Evolutionary conservation across 2,329 filamentous ascomycete species (phyloP), one percentile per base, ranked within the genome.

Genomic region (Colletotrichum sp.): DNA sequence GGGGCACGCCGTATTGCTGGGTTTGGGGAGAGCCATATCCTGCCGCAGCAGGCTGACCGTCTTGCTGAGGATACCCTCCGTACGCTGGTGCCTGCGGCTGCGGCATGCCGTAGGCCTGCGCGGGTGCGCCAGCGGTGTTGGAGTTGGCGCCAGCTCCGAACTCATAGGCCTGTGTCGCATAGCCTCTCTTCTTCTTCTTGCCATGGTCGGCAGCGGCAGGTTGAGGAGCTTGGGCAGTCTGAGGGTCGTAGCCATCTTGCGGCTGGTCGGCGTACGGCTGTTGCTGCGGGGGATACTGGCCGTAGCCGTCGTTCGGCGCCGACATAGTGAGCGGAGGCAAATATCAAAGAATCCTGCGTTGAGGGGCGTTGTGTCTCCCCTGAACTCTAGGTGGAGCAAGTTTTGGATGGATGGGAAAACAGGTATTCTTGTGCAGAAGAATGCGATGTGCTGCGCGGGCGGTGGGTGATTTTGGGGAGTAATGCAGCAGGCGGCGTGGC

Each of bases 121-220:
- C 84, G 71, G 88, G 89, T 36, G 86, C 90, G 69, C 80, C 82
- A 72, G 82, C 84, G 71, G 94, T 93, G 52, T 69, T 73, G 64
- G 73, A 73, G 90, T 99, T 99, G 82, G 94, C 95, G 81, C 96
- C 97, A 67, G 92, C 91, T 67, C 94, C 95, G 81, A 99, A 97
- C 75, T 98, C 96, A 85, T 98, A 99, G 61, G 96, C 96, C 85
- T 98, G 94, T 73, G 95, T 95, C 71, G 97, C 97, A 88, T 99
- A 99, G 73, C 94, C 94, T 88, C 96, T 92, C 91, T 98, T 98
- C 92, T 98, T 98, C 88, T 96, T 96, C 85, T 91, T 93, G 78
- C 87, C 89, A 63, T 88, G 87, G 59, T 88, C 88, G 34, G 85
- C 81, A 59, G 78, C 82, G 12, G 85, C 81, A 13, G 82, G 82